Conservation (phyloP, 2,329 filamentous ascomycete genomes). For the Calcarisporium arbuscula region DNA sequence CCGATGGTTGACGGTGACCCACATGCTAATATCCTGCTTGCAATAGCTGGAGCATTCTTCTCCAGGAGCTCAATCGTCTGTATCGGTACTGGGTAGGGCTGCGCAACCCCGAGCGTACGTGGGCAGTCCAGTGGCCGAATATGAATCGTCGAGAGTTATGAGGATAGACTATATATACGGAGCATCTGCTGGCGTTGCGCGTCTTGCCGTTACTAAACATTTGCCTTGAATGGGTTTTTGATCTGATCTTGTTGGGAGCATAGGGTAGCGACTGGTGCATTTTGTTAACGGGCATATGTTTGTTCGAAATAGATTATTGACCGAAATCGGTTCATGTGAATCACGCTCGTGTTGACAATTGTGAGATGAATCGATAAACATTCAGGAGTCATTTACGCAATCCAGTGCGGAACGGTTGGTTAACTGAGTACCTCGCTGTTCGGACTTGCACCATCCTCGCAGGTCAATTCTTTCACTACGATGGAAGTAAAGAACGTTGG, state of each 20-base stretch:
- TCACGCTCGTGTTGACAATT: too few relatives aligned
- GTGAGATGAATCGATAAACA: too few relatives aligned
- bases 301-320: too few relatives aligned
- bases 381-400: too few relatives aligned
- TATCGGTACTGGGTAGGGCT: conserved; percentile 48
- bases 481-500: too few relatives aligned
- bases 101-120: conserved; percentile 41
- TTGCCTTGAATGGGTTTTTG: neutral
- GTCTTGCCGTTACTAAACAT: conserved; percentile 1
- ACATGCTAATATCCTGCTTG: neutral
- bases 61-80: conserved; percentile 37
- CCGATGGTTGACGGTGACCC: neutral
- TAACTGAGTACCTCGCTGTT: too few relatives aligned
- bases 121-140: conserved; percentile 35
- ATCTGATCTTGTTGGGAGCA: neutral
- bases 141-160: conserved; percentile 43
- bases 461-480: too few relatives aligned
- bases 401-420: too few relatives aligned
- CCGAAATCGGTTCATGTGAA: too few relatives aligned
- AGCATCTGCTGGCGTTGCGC: conserved; percentile 1
- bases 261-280: conserved; percentile 1
- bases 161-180: conserved; percentile 8
- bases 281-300: too few relatives aligned
- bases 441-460: too few relatives aligned
- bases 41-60: conserved; percentile 37